Conservation (phyloP, 768 basidiomycete genomes). For the Chiua virens region DNA sequence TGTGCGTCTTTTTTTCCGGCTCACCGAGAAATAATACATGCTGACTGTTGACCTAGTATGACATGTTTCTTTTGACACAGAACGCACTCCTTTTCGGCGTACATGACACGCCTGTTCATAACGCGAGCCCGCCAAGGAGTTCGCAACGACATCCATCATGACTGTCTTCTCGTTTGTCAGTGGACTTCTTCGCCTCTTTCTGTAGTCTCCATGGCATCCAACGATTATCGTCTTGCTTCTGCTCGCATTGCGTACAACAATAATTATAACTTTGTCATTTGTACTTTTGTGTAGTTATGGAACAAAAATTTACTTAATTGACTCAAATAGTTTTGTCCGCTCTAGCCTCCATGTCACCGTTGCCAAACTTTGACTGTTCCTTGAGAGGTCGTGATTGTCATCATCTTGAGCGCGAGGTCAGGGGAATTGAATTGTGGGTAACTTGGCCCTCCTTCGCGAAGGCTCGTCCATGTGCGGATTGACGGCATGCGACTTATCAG, state of each 20-base stretch:
- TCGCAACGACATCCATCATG: background rate
- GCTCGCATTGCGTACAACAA: background rate
- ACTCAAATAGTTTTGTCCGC: background rate
- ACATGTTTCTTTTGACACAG: background rate
- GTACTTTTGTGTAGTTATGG: conserved; percentile 14
- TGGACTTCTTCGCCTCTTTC: background rate
- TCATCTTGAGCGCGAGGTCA: no score
- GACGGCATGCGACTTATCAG: no score
- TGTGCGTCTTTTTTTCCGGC: conserved; percentile 2
- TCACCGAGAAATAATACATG: background rate
- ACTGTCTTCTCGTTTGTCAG: background rate
- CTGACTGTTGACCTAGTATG: background rate
- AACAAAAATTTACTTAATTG: no score
- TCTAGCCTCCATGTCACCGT: background rate
- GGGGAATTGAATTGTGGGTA: no score
- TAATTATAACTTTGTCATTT: conserved; percentile 7
- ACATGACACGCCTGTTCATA: conserved; percentile 4
- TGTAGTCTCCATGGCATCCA: conserved; percentile 18
- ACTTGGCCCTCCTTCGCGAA: no score
- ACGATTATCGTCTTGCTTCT: conserved; percentile 2
- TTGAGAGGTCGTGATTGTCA: no score
- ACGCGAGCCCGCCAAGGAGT: background rate
- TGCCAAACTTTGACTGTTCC: background rate
- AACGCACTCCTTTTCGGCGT: background rate
- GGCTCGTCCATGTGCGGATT: no score